phyloP scores from a whole-genome alignment of 345 rosid genomes.

The Citrus inodora region DNA sequence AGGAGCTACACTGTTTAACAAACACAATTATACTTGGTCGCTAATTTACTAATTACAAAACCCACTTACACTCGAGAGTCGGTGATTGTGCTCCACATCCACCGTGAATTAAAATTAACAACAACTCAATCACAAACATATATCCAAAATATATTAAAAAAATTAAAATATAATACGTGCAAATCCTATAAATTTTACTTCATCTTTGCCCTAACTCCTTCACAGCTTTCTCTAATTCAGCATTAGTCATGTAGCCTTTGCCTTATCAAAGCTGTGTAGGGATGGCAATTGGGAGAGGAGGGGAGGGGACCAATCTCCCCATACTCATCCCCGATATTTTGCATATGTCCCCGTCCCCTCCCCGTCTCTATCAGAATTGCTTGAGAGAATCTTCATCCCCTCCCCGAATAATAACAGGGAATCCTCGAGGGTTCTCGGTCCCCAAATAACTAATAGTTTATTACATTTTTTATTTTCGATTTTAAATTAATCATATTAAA shows the following conservation, averaged over 20 bases:
- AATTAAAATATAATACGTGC: slow-evolving; percentile 53
- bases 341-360: no score
- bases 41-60: not conserved
- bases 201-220: slow-evolving; percentile 69
- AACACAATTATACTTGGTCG: not conserved
- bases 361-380: no score
- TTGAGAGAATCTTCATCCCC: no score
- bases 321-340: no score
- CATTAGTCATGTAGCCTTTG: slow-evolving; percentile 77
- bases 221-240: slow-evolving; percentile 75
- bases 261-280: slow-evolving; percentile 44
- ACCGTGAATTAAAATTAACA: not conserved
- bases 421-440: no score
- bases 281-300: no score
- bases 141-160: not conserved
- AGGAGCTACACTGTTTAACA: not conserved
- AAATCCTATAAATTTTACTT: slow-evolving; percentile 70
- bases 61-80: not conserved
- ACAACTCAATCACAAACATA: not conserved
- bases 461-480: no score
- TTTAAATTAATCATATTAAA: no score
- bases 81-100: not conserved
- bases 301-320: no score
- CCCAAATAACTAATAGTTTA: no score
- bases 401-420: no score